Evolutionary conservation across 177 flowering plant species (phyloP), one percentile per base, ranked within the genome.

Genomic region (Vitis hybrid): DNA sequence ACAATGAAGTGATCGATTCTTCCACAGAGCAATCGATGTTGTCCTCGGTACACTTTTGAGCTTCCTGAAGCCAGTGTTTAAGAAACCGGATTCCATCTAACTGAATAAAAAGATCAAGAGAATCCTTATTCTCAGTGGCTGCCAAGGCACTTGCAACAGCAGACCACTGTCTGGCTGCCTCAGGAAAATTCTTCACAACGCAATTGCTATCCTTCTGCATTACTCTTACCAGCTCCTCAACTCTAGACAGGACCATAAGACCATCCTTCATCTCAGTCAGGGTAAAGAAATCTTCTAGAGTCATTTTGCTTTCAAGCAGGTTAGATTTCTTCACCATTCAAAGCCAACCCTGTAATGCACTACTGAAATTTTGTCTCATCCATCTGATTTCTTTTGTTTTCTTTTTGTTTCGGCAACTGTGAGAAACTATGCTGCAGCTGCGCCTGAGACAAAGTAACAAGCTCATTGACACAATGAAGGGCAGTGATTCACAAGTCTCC

Each of bases 241-340:
- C 88, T 65, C 87, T 85, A 56, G 81, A 67, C 70, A 82, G 84
- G 56, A 79, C 77, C 26, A 82, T 74, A 40, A 89, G 83, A 72
- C 91, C 93, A 72, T 83, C 83, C 71, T 80, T 86, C 82, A 83
- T 81, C 81, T 89, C 93, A 70, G 86, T 64, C 64, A 78, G 73
- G 72, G 88, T 87, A 73, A 89, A 81, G 72, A 87, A 87, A 67
- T 87, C 86, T 71, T 89, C 88, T 1, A 86, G 77, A 15, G 79
- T 74, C 91, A 87, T 89, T 59, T 54, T 81, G 64, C 62, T 60
- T 14, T 66, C 65, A 18, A 52, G 56, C 17, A 52, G 30, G 23
- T 54, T 11, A n/a, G 30, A 51, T 55, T 52, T 57, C 15, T 30
- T 19, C 17, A 52, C 32, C 23, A 3, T 52, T 13, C 60, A 40